These are phyloP conservation scores for Epichloe sibirici DNA, from an alignment of 2,329 filamentous ascomycete genomes.

Conservation along the genomic window DNA sequence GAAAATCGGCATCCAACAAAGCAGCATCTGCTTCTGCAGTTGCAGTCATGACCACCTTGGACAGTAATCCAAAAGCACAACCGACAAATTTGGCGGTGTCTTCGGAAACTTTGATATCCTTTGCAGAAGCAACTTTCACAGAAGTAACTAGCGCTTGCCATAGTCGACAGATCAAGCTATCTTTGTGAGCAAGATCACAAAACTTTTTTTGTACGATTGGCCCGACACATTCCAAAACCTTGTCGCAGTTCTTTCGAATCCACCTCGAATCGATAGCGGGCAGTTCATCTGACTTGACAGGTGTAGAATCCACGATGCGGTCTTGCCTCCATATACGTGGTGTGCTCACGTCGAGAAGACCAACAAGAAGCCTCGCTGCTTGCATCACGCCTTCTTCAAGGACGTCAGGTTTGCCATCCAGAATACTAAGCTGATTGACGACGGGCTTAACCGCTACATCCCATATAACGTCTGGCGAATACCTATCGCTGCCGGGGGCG, in stretches of 20 bases:
- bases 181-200: constrained; percentile 46
- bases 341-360: constrained; percentile 51
- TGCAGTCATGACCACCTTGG: constrained; percentile 31
- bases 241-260: constrained; percentile 59
- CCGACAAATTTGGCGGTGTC: constrained; percentile 75
- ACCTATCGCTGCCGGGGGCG: constrained; percentile 51
- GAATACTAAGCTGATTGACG: constrained; percentile 41
- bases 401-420: constrained; percentile 22
- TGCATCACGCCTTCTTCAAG: constrained; percentile 41
- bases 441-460: constrained; percentile 57
- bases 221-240: constrained; percentile 50
- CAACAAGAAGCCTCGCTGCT: constrained; percentile 57
- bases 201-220: constrained; percentile 51
- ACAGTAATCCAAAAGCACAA: constrained; percentile 55
- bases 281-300: constrained; percentile 60
- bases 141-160: constrained; percentile 52
- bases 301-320: constrained; percentile 48
- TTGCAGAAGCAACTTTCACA: constrained; percentile 56
- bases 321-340: constrained; percentile 61
- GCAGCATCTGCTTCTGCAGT: not conserved
- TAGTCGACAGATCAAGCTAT: constrained; percentile 39
- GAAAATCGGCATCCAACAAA: constrained; percentile 33
- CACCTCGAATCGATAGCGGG: constrained; percentile 76
- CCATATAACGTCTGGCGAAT: constrained; percentile 69
- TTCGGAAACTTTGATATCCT: constrained; percentile 79